Base-by-base conservation (phyloP, 2,329 filamentous ascomycete species). In the Dactylellina leptospora region DNA sequence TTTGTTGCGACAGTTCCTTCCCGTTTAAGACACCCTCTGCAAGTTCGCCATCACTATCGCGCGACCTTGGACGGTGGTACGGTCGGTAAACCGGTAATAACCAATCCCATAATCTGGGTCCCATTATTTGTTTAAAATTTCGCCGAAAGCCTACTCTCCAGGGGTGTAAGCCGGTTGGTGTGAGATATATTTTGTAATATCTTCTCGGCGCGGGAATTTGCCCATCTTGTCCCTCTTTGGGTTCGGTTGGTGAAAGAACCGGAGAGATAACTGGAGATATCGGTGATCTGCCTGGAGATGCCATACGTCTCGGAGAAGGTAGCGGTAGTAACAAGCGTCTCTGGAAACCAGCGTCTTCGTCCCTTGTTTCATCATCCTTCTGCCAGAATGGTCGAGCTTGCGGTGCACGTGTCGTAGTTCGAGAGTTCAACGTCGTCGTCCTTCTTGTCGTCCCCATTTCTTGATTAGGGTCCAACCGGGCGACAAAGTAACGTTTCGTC, bases 111-210 rank as follows among this genome's bases (percentile, higher is more conserved):
- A 73, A 9, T 33, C 61, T 72, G 0, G 68, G 68, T 0, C 68
- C 68, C 68, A 72, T 59, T 22, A 72, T 55, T 64, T 64, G 56
- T 56, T 56, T 62, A 33, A 73, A 73, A 51, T 73, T 68, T 4
- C 56, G 48, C 22, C 61, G 56, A 27, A 73, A 73, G 3, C 69
- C 69, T n/a, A 73, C 50, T 13, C 62, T 48, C 69, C 69, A 73
- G 2, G 69, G 69, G 20, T 73, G 60, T 30, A 68, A 36, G 1
- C 69, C 69, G 6, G 55, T 11, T 5, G 69, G 69, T 3, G 69
- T 68, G 8, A 73, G 69, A 22, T 68, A 73, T 45, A 73, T 51
- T 48, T 56, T 73, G 33, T 73, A 73, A 23, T 66, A 73, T 22
- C 69, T 50, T 27, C 62, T 50, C 16, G 69, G 61, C n/a, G 44